Evolutionary conservation across 139 green algal species (phyloP).

Genomic region (Tetradesmus lagerheimii): DNA sequence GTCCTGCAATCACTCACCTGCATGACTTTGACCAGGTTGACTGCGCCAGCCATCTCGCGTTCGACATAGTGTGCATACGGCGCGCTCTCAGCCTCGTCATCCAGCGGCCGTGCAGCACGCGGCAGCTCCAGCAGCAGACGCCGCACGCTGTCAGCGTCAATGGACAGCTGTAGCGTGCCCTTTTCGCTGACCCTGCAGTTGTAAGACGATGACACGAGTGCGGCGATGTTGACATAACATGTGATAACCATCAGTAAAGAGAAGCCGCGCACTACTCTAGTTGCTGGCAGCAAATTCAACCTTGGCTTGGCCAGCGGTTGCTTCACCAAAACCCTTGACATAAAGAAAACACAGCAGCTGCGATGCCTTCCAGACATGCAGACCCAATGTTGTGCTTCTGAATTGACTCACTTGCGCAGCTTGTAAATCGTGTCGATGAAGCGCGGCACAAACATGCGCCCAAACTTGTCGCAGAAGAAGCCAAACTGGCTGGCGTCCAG

Average conservation of each 20-base stretch:
- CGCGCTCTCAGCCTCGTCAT: constrained; percentile 35
- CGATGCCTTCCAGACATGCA: too few relatives aligned
- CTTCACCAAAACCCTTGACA: too few relatives aligned
- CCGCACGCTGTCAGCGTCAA: constrained; percentile 71
- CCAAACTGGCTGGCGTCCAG: constrained; percentile 85
- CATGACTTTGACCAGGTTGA: constrained; percentile 51
- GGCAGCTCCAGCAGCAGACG: constrained; percentile 69
- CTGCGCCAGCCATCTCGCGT: constrained; percentile 65
- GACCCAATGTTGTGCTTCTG: not conserved
- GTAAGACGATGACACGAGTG: not conserved
- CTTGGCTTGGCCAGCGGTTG: too few relatives aligned
- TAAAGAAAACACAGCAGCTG: too few relatives aligned
- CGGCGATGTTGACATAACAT: too few relatives aligned
- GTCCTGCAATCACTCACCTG: constrained; percentile 29
- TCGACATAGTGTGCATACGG: constrained; percentile 69
- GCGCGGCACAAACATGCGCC: constrained; percentile 86
- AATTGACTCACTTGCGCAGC: constrained; percentile 50
- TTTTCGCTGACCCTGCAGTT: constrained; percentile 65
- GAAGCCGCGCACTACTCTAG: too few relatives aligned
- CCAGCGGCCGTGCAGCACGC: constrained; percentile 22
- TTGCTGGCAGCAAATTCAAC: too few relatives aligned
- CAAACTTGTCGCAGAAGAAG: constrained; percentile 97
- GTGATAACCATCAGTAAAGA: too few relatives aligned
- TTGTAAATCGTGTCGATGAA: constrained; percentile 80
- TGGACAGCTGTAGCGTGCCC: constrained; percentile 73